These are phyloP conservation scores for Chenopodium suecicum DNA, from an alignment of 148 eudicot genomes.

Conservation along the genomic window DNA sequence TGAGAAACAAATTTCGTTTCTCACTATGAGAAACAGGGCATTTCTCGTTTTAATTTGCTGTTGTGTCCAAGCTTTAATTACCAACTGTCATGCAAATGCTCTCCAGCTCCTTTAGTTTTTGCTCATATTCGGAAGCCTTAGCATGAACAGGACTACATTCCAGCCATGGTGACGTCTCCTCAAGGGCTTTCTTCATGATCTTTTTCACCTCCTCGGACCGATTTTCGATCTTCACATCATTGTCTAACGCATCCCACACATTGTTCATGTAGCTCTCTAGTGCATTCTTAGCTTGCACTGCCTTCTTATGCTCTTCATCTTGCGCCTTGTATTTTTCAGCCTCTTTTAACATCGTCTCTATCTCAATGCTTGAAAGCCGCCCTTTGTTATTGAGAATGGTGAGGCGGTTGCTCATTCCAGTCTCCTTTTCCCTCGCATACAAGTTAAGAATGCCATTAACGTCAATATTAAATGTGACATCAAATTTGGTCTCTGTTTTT, in stretches of 20 bases:
- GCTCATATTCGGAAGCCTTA: too few species aligned
- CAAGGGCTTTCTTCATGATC: too few species aligned
- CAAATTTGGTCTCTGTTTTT: background rate
- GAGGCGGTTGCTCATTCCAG: background rate
- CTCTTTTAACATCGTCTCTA: conserved; percentile 26
- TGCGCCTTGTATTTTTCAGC: conserved; percentile 27
- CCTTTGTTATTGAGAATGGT: conserved; percentile 17
- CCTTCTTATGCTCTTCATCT: conserved; percentile 10
- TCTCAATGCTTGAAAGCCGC: conserved; percentile 5
- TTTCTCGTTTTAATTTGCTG: too few species aligned
- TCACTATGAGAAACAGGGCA: too few species aligned
- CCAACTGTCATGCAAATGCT: too few species aligned
- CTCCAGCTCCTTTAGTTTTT: too few species aligned
- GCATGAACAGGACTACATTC: too few species aligned
- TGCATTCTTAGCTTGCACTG: background rate
- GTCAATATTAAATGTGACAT: conserved; percentile 20
- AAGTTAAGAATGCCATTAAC: conserved; percentile 23
- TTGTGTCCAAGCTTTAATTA: too few species aligned
- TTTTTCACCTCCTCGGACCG: too few species aligned
- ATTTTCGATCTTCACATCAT: too few species aligned
- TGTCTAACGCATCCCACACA: background rate
- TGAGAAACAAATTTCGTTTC: too few species aligned
- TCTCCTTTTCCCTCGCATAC: conserved; percentile 11
- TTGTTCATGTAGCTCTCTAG: background rate
- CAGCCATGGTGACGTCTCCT: too few species aligned